Evolutionary conservation across 768 basidiomycete species (phyloP), one percentile per base, ranked within the genome.

Genomic region (Termitomyces sp.): DNA sequence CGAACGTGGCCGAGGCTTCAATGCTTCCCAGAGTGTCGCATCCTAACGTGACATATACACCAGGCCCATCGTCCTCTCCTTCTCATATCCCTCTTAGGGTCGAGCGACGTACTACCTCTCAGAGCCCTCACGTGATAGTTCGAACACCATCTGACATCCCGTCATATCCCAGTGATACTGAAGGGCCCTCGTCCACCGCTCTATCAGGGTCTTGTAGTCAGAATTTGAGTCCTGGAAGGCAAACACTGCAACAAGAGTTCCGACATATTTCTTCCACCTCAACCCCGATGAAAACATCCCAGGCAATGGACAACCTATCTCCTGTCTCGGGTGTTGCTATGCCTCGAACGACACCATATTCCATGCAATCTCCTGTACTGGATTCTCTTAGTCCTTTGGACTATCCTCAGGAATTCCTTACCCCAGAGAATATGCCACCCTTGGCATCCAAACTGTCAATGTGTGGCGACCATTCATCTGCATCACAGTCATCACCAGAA

Each of bases 61-160:
- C 46, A 49, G 52, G 53, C 53, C 38, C 62, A 40, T 57, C 59
- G 16, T 60, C 59, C 9, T 41, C 58, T 38, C 52, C 52, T 27
- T 40, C 48, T 37, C 44, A 27, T 41, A 16, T 34, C 14, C 56
- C 57, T 38, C 45, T 52, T 23, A 27, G 40, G 11, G 14, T 32
- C 8, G 37, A 42, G 19, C 59, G 35, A 27, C 66, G 17, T 61
- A 50, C 54, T 38, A 60, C 41, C 34, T 56, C 63, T 52, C 46
- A 53, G 25, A 38, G 25, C 25, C 59, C 63, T 52, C 64, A 65
- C 35, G 66, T 63, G 31, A 53, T 63, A 37, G 69, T 73, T 32
- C 66, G 65, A 48, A 73, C 73, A 5, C 75, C 73, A 17, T 29
- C 59, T n/a, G 61, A 63, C 17, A 25, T 65, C 25, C 14, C 19